Conservation (phyloP, 2,329 filamentous ascomycete genomes). For the Neurospora sp. region DNA sequence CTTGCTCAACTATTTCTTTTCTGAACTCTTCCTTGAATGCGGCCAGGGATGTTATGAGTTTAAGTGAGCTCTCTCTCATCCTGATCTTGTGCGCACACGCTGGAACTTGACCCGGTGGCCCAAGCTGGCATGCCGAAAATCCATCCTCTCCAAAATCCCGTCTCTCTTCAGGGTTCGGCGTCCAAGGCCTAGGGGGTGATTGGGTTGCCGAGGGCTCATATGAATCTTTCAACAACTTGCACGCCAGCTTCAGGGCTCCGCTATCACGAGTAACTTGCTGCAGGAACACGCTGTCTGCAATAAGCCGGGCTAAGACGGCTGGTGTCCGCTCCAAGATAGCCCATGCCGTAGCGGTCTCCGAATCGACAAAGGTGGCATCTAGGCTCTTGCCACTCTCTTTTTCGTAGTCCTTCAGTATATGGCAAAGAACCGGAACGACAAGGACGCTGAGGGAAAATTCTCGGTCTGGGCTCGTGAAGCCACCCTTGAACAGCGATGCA, state of each 20-base stretch:
- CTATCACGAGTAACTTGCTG: constrained; percentile 74
- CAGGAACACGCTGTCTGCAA: constrained; percentile 67
- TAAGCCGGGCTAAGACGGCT: constrained; percentile 64
- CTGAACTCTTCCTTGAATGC: constrained; percentile 76
- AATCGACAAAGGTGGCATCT: constrained; percentile 28
- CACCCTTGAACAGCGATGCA: constrained; percentile 58
- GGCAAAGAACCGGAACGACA: constrained; percentile 60
- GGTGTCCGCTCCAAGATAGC: constrained; percentile 62
- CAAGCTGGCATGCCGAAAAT: constrained; percentile 39
- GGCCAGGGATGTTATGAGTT: constrained; percentile 72
- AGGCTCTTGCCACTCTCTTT: constrained; percentile 25
- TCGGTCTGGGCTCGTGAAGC: constrained; percentile 53
- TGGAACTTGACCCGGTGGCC: constrained; percentile 50
- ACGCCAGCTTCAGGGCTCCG: constrained; percentile 35
- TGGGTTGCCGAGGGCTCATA: constrained; percentile 35
- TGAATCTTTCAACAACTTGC: constrained; percentile 39
- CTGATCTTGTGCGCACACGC: constrained; percentile 59
- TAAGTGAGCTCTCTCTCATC: constrained; percentile 65
- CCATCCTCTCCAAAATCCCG: constrained; percentile 6
- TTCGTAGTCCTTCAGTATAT: constrained; percentile 48
- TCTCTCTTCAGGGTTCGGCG: constrained; percentile 19
- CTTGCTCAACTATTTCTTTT: constrained; percentile 70
- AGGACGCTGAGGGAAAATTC: constrained; percentile 56
- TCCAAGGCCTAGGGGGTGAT: constrained; percentile 27
- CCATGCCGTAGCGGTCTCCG: constrained; percentile 32